A percentile compares a stretch with the other conserved stretches of the same genome.
Conservation (phyloP, 352 stramenopile species). For the Globisporangium canariense region DNA sequence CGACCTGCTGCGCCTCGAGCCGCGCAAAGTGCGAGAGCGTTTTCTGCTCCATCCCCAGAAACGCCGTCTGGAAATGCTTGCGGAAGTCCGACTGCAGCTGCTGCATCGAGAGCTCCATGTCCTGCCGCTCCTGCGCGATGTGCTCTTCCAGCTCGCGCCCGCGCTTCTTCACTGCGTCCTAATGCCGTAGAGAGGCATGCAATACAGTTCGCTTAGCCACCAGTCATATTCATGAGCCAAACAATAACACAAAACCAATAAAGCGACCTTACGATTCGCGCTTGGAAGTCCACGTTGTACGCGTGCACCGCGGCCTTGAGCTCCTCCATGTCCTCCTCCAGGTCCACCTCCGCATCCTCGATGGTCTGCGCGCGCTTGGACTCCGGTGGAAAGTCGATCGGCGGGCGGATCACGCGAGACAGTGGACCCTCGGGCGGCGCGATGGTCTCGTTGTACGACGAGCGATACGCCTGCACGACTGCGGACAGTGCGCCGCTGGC, state of each 20-base stretch:
- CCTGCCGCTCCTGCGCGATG: slow-evolving; percentile 48
- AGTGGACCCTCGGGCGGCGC: slow-evolving; percentile 35
- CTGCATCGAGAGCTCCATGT: slow-evolving; percentile 57
- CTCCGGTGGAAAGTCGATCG: slow-evolving; percentile 60
- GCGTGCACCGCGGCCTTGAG: slow-evolving; percentile 73
- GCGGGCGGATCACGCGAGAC: slow-evolving; percentile 45
- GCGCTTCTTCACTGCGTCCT: slow-evolving; percentile 71
- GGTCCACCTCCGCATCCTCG: slow-evolving; percentile 64
- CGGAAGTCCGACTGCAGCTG: slow-evolving; percentile 40
- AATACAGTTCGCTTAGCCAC: too few relatives aligned
- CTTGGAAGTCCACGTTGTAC: slow-evolving; percentile 85
- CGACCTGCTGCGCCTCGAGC: slow-evolving; percentile 50
- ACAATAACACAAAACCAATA: too few relatives aligned
- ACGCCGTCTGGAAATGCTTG: slow-evolving; percentile 47
- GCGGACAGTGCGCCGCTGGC: background rate
- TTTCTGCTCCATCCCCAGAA: slow-evolving; percentile 54
- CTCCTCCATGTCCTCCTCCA: slow-evolving; percentile 81
- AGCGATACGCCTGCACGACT: slow-evolving; percentile 37
- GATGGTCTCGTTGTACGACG: slow-evolving; percentile 57
- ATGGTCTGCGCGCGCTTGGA: slow-evolving; percentile 74
- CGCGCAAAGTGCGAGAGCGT: slow-evolving; percentile 57
- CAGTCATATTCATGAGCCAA: too few relatives aligned
- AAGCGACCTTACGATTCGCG: slow-evolving; percentile 52
- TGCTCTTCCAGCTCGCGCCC: slow-evolving; percentile 48
- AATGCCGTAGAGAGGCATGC: background rate